Evolutionary conservation across 2,329 filamentous ascomycete species (phyloP), one percentile per base, ranked within the genome.

Genomic region (Hypoxylon sp.): DNA sequence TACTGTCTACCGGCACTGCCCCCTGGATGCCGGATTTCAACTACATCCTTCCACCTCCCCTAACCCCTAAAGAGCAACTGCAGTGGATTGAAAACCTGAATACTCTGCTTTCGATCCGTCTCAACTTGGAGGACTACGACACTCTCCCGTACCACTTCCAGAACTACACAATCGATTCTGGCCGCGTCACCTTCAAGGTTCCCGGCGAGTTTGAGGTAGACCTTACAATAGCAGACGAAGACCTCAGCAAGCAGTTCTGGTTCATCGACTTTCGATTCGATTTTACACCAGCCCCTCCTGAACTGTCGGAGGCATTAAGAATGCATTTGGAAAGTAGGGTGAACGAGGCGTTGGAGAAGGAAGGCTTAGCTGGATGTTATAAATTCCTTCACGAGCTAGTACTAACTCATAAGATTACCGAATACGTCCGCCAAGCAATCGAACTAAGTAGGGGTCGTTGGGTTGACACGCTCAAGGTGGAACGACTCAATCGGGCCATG

Each of bases 181-280:
- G 96, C n/a, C 89, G 95, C 50, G 95, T 92, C 5, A 98, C 93
- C 0, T 99, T 99, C 77, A 86, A 83, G 48, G 91, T 98, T 1
- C 81, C 87, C 2, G 87, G 87, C 55, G 95, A 98, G 77, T 97
- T 97, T 72, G 95, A 98, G 77, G 87, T 98, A 18, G 96, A 98
- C 75, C 85, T 99, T 53, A 94, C 93, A 0, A 91, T 98, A 67
- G 93, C 92, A 16, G 91, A 94, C 71, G 94, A 98, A 74, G 91
- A 96, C 69, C 87, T 89, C 16, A 83, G 89, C 30, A 91, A 91
- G 56, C 94, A 96, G 72, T 96, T 97, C 75, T 97, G 91, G 84
- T 97, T 98, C 75, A 92, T 98, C 66, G 94, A 98, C 77, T 89
- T 98, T 72, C 88, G 94, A 63, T 93, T 97, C 71, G 81, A 89